Evolutionary conservation across 2,329 filamentous ascomycete species (phyloP), one percentile per base, ranked within the genome.

Genomic region (Capronia coronata): DNA sequence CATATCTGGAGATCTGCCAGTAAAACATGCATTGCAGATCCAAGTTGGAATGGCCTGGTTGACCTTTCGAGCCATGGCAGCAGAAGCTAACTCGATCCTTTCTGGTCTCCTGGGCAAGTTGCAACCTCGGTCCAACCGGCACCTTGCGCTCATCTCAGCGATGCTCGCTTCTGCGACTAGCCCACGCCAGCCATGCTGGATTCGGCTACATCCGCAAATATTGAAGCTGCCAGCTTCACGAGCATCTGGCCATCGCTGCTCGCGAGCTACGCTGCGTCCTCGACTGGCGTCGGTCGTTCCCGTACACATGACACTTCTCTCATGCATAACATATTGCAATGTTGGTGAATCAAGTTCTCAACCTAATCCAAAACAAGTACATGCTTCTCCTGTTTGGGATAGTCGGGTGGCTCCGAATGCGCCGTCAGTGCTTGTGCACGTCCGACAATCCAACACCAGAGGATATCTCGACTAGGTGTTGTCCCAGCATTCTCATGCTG

Each of bases 301-400:
- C 18, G 19, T 23, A 41, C 49, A 54, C 49, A 48, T 55, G 55
- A 57, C 49, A 35, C 35, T 25, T 18, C 27, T 27, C 29, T 51
- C 42, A 55, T 57, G 55, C 55, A 52, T 37, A 47, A 55, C 55
- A 57, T 55, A 46, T 37, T 48, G 50, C 37, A 22, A 39, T 54
- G 51, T 35, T 51, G 54, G 48, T 47, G 40, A 42, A 53, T 42
- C 21, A 54, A 54, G 29, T 51, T 51, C 22, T 13, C 38, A 16
- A 27, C 29, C 21, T 18, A 34, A 49, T 56, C 51, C 54, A 13
- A 53, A 56, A 52, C 9, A 14, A 51, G 54, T 40, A 47, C 45
- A 27, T 45, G 27, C 42, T 39, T 42, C 43, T 30, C 21, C 41
- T 18, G 29, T 39, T 52, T 48, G 14, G 44, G 52, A 6, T 32